Evolutionary conservation across 1,284 basidiomycete species (phyloP).

Genomic region (Ceratobasidium papillatum): DNA sequence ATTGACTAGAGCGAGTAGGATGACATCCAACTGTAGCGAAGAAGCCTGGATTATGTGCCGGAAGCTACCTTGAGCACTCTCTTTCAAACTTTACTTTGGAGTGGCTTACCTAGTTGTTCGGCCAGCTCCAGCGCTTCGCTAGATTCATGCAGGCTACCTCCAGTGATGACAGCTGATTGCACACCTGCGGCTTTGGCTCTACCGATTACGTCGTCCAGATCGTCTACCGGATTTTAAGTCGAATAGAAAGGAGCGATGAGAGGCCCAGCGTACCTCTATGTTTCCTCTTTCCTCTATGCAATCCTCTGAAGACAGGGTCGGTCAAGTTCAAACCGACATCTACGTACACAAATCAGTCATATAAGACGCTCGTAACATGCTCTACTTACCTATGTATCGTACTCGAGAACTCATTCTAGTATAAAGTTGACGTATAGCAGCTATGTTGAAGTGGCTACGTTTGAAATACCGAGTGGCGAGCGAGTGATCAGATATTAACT

Average conservation of each 20-base stretch:
- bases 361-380: neutral
- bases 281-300: conserved; percentile 62
- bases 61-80: neutral
- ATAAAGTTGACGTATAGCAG: neutral
- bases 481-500: neutral
- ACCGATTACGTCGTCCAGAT: conserved; percentile 68
- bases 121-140: conserved; percentile 70
- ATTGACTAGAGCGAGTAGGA: conserved; percentile 83
- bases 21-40: conserved; percentile 87
- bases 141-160: conserved; percentile 76
- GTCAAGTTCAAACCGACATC: conserved; percentile 63
- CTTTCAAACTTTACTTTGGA: too few species aligned
- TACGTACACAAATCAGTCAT: neutral
- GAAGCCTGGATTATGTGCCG: conserved; percentile 58
- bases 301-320: conserved; percentile 68
- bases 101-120: conserved; percentile 61
- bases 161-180: conserved; percentile 82
- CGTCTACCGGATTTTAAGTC: conserved; percentile 60
- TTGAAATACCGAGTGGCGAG: neutral
- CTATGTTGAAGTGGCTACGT: conserved; percentile 13
- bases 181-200: conserved; percentile 74
- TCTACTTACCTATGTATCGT: conserved; percentile 38
- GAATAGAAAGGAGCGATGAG: neutral
- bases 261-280: conserved; percentile 58
- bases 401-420: conserved; percentile 25